Base-by-base conservation (phyloP, 1,284 basidiomycete genomes). In the Xerocomus nothofagi region DNA sequence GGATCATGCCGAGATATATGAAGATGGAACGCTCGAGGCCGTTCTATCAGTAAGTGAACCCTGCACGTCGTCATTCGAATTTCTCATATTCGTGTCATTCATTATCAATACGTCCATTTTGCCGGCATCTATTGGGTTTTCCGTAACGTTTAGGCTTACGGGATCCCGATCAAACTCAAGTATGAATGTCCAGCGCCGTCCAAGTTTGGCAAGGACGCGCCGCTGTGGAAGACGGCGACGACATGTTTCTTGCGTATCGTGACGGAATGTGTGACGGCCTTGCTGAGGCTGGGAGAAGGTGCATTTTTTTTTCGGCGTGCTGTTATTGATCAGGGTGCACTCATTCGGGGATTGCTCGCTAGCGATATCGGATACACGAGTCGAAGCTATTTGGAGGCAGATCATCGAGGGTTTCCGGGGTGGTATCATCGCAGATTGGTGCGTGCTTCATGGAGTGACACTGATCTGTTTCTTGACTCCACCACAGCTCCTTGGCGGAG, bases 151-250 rank as follows among this genome's bases (percentile, higher is more conserved):
- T 46, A 93, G 91, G 87, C 93, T 0, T 93, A 91, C 59, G 82
- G 89, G 2, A 86, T 96, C 29, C 93, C 95, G 0, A 85, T 98
- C 66, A 93, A 93, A 66, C 74, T 98, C 54, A 96, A 95, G 69
- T 97, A 98, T 59, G 92, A 94, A 39, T 97, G 95, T 65, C 94
- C 95, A 0, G 73, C 87, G 0, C 79, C 94, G 1, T 93, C 86
- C 37, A 93, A 88, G 65, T 91, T 84, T 61, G 91, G 90, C 1
- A 84, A 88, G 46, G 93, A 93, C 63, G 71, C 68, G n/a, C 91
- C 93, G 0, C 70, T 97, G 8, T 97, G 93, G 94, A 93, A 93
- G 70, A 93, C 91, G 0, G 93, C 92, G 3, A 87, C 88, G 10
- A 81, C 75, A 5, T 81, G 77, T 59, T 88, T 91, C 66, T 69